Evolutionary conservation across 2,329 filamentous ascomycete species (phyloP).

Genomic region (Ceratocystis smalleyi): DNA sequence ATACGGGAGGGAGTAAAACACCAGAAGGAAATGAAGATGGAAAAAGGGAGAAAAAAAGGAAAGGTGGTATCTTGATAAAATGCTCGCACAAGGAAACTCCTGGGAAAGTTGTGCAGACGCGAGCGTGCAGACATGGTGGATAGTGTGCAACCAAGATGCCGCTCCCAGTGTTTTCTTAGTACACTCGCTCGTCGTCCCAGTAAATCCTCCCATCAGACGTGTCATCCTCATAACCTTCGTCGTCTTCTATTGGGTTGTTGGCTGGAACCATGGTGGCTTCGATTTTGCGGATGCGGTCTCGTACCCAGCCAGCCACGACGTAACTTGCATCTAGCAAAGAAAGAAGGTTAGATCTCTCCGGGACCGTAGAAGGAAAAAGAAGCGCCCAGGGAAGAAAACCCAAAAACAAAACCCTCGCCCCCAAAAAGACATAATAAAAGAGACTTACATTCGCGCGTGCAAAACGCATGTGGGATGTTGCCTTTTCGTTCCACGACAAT

Average conservation of each 20-base stretch:
- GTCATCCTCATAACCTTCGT: constrained; percentile 15
- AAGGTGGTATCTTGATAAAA: constrained; percentile 5
- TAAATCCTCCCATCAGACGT: constrained; percentile 16
- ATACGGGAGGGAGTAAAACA: neutral
- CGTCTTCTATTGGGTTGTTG: constrained; percentile 9
- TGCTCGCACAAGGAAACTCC: neutral
- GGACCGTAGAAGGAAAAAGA: constrained; percentile 4
- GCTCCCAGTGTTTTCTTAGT: constrained; percentile 5
- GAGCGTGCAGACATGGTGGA: no score
- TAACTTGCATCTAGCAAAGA: constrained; percentile 13
- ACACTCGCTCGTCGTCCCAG: constrained; percentile 17
- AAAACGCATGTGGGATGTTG: constrained; percentile 45
- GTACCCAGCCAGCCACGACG: constrained; percentile 16
- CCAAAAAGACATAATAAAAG: neutral
- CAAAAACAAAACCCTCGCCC: neutral
- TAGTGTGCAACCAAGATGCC: neutral
- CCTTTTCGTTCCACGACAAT: constrained; percentile 39
- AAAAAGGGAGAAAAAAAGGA: neutral
- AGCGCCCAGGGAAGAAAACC: no score
- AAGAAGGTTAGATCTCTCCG: neutral
- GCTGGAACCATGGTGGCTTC: constrained; percentile 15
- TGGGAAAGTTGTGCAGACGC: neutral
- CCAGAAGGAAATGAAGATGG: neutral
- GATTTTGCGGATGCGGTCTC: constrained; percentile 16
- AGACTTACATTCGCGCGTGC: constrained; percentile 28